Conservation (phyloP, 2,329 filamentous ascomycete genomes). For the Cladophialophora immunda region DNA sequence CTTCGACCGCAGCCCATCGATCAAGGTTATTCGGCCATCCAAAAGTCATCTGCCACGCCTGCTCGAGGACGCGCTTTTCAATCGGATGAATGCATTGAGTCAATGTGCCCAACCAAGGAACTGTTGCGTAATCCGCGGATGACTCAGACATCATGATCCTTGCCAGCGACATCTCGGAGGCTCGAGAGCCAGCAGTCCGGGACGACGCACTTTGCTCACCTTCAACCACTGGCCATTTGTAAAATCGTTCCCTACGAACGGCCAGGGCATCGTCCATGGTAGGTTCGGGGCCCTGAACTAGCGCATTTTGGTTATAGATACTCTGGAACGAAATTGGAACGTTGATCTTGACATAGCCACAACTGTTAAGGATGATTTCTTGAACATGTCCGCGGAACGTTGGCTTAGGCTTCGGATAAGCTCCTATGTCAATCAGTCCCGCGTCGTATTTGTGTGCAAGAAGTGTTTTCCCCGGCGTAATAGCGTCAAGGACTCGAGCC, state of each 20-base stretch:
- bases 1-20: conserved; percentile 41
- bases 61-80: conserved; percentile 43
- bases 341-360: conserved; percentile 63
- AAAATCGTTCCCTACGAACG: conserved; percentile 26
- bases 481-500: conserved; percentile 58
- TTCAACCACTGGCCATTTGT: background rate
- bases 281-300: conserved; percentile 12
- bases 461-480: conserved; percentile 59
- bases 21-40: conserved; percentile 41
- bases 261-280: conserved; percentile 33
- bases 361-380: conserved; percentile 65
- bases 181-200: background rate
- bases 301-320: conserved; percentile 50
- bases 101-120: conserved; percentile 41
- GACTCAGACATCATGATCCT: background rate
- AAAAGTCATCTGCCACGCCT: conserved; percentile 42
- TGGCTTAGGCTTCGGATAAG: conserved; percentile 25
- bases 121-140: conserved; percentile 27
- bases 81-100: conserved; percentile 42
- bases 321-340: conserved; percentile 38
- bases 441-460: conserved; percentile 46
- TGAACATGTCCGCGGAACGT: conserved; percentile 47
- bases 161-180: too few species aligned
- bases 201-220: background rate
- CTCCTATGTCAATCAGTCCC: conserved; percentile 37